Conservation (phyloP, 2,329 filamentous ascomycete genomes). For the Emericellopsis cladophorae region DNA sequence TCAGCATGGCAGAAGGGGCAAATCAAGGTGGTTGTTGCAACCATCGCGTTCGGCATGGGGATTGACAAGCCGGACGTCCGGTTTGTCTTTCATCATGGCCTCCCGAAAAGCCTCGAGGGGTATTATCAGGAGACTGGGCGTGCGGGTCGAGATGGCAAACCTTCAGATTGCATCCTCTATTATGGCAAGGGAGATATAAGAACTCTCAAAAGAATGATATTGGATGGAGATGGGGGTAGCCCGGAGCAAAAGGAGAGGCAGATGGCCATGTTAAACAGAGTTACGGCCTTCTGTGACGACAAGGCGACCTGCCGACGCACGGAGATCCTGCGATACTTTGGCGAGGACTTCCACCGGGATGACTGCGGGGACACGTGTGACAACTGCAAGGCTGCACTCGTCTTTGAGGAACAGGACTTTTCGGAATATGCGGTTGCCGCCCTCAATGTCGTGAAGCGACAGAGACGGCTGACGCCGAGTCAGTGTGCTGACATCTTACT, state of each 20-base stretch:
- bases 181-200: conserved; percentile 71
- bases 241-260: conserved; percentile 74
- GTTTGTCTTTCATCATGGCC: conserved; percentile 85
- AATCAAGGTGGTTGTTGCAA: conserved; percentile 86
- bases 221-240: conserved; percentile 58
- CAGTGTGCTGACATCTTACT: conserved; percentile 78
- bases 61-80: conserved; percentile 96
- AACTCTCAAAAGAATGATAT: conserved; percentile 67
- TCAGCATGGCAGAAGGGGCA: conserved; percentile 68
- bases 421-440: conserved; percentile 61
- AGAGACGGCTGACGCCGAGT: conserved; percentile 53
- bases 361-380: conserved; percentile 72
- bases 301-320: conserved; percentile 74
- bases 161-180: conserved; percentile 81
- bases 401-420: conserved; percentile 65
- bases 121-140: conserved; percentile 98
- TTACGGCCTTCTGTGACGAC: conserved; percentile 85
- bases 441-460: conserved; percentile 52
- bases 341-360: conserved; percentile 61
- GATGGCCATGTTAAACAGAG: conserved; percentile 69
- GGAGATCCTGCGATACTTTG: conserved; percentile 89
- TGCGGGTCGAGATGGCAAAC: conserved; percentile 80
- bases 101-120: conserved; percentile 91
- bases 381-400: conserved; percentile 66
- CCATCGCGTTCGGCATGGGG: conserved; percentile 99